These are phyloP conservation scores for Oenanthe sinensis DNA, from an alignment of 129 eudicot species.

Conservation along the genomic window DNA sequence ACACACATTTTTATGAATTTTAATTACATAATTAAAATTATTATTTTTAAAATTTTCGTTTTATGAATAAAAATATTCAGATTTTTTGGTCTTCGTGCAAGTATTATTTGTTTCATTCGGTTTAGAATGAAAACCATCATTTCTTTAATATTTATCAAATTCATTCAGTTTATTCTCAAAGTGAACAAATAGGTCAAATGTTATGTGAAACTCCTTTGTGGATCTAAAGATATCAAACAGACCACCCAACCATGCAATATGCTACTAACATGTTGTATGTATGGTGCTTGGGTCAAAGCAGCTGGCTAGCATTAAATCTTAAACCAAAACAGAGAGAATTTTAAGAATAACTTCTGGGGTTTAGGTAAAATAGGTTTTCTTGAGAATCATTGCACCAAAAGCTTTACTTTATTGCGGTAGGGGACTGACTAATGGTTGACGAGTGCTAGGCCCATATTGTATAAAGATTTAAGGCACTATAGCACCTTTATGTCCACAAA, in stretches of 20 bases:
- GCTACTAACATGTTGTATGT: neutral
- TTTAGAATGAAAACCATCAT: too few relatives aligned
- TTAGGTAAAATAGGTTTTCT: slow-evolving; percentile 10
- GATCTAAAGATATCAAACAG: neutral
- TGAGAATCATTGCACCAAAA: neutral
- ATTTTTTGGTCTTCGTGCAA: too few relatives aligned
- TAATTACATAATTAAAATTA: too few relatives aligned
- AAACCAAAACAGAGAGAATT: neutral
- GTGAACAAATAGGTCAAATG: too few relatives aligned
- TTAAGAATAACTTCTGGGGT: neutral
- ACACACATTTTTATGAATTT: too few relatives aligned
- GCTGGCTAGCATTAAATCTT: neutral
- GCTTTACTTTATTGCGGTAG: slow-evolving; percentile 4
- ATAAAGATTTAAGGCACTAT: slow-evolving; percentile 8
- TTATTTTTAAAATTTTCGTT: too few relatives aligned
- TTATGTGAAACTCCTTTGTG: too few relatives aligned
- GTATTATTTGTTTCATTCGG: too few relatives aligned
- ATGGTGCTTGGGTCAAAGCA: neutral
- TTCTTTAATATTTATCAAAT: too few relatives aligned
- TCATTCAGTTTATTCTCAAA: too few relatives aligned
- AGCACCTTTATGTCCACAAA: slow-evolving; percentile 11
- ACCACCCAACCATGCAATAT: neutral
- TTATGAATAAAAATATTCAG: too few relatives aligned
- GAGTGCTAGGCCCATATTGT: neutral
- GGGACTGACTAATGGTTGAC: slow-evolving; percentile 14